Evolutionary conservation across 495 filamentous ascomycete species (phyloP), one percentile per base, ranked within the genome.

Genomic region (Tuber borchii): DNA sequence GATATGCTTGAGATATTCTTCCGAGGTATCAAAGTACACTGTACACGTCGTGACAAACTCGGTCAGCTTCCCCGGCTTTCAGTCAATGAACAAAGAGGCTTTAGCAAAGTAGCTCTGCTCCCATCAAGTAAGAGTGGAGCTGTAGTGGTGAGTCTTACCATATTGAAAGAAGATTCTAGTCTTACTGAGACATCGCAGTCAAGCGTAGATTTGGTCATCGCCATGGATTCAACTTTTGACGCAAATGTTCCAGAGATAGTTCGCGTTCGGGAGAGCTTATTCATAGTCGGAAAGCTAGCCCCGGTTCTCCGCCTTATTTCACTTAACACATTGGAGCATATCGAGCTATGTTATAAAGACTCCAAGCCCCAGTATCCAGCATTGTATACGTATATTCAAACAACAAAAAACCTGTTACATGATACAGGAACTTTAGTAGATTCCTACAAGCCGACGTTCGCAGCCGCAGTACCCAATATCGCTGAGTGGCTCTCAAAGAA

Each of bases 1-100:
- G 81, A 82, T 51, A 80, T 80, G 68, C 70, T 82, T 22, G 81
- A 82, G 51, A 74, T 82, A 22, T 82, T 82, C 61, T 56, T 82
- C 42, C 68, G 80, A 7, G 81, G 81, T 3, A 73, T 82, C 31
- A 82, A 80, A 61, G 48, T 82, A 26, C 39, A 68, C 12, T 76
- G 75, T 45, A 78, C 73, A 17, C 73, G 81, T 34, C 43, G 78
- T 14, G 81, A 82, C 75, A 74, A 72, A 51, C 73, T 82, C 9
- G 82, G 70, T 51, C 74, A 56, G n/a, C 70, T 75, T 9, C 73
- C 76, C 20, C 70, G 75, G n/a, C 73, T 82, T 70, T 42, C 75
- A 44, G 74, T 77, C 31, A 69, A 76, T 51, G 79, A 81, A 46
- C 37, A 80, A 31, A 73, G 82, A 10, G 77, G 77, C 2, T 46